phyloP scores from a whole-genome alignment of 2,329 filamentous ascomycete species.

The Botrytis byssoidea region DNA sequence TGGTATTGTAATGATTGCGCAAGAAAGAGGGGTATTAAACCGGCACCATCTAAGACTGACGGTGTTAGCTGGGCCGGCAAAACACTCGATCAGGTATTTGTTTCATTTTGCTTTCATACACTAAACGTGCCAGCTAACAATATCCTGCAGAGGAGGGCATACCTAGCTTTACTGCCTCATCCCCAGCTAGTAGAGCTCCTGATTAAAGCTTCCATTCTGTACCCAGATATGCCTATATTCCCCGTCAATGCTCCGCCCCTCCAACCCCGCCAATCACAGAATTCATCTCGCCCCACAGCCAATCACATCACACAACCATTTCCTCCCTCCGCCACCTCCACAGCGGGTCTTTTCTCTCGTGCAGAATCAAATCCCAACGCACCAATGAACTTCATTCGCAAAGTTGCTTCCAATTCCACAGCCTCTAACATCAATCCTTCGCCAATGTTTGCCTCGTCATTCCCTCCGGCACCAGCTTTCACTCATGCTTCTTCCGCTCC shows the following conservation, averaged over 20 bases:
- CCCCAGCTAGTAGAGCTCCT: conserved; percentile 63
- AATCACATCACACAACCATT: conserved; percentile 34
- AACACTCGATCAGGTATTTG: conserved; percentile 43
- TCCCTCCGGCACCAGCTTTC: conserved; percentile 60
- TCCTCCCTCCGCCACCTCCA: conserved; percentile 38
- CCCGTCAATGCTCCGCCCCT: conserved; percentile 36
- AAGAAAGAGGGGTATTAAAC: conserved; percentile 47
- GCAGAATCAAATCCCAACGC: conserved; percentile 41
- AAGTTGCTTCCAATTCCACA: conserved; percentile 33
- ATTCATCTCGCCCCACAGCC: conserved; percentile 28
- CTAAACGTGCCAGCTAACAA: conserved; percentile 22
- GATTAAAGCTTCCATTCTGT: conserved; percentile 57
- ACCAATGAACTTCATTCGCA: conserved; percentile 44
- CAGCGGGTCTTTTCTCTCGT: conserved; percentile 39
- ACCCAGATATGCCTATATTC: conserved; percentile 68
- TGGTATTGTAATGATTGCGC: conserved; percentile 70
- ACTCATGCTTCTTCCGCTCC: conserved; percentile 41
- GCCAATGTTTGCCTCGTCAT: conserved; percentile 30
- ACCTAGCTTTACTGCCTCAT: conserved; percentile 61
- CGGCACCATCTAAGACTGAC: conserved; percentile 35
- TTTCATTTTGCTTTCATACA: conserved; percentile 5
- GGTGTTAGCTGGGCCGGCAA: conserved; percentile 38
- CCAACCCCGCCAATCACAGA: conserved; percentile 18
- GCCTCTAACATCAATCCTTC: conserved; percentile 9
- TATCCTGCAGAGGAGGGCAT: conserved; percentile 54